Evolutionary conservation across 1,284 basidiomycete species (phyloP), one percentile per base, ranked within the genome.

Genomic region (Prillingera fragicola): DNA sequence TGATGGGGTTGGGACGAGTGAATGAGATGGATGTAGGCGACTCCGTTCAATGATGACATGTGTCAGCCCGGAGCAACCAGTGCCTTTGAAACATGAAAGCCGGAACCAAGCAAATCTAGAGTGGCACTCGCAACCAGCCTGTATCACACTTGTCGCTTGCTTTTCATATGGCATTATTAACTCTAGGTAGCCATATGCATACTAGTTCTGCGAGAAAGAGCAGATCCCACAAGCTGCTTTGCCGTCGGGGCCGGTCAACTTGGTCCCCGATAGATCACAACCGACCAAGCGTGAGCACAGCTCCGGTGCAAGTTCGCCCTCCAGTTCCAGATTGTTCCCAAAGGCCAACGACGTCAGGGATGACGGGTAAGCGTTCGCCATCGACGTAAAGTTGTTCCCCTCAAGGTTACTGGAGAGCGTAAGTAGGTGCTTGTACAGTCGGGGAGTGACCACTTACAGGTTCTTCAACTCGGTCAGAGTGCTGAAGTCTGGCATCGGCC

Each of bases 301-400:
- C 21, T 9, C 18, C 29, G n/a, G n/a, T n/a, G n/a, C n/a, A n/a
- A n/a, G n/a, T n/a, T n/a, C n/a, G n/a, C n/a, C n/a, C n/a, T n/a
- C n/a, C n/a, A n/a, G n/a, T n/a, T n/a, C n/a, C n/a, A n/a, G n/a
- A 44, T 71, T 71, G n/a, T 50, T 49, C 22, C 58, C 63, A 8
- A 71, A 51, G 5, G 59, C 62, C 3, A 71, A 43, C 7, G 59
- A 49, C 5, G 54, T 38, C 8, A 71, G 46, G 3, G 57, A 50
- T 1, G 52, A 15, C 2, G 69, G 69, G 19, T 69, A 50, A 0
- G 64, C 50, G 7, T 50, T 13, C 3, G 69, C 65, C 3, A 65
- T 41, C 4, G 55, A 41, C 1, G 54, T 56, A 51, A 56, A 62
- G 18, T 51, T 35, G 53, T 71, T 69, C 34, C 62, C 60, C 34